Percentiles rank a stretch among this genome's conserved stretches.
These are phyloP conservation scores for Pelomyxa schiedti DNA, from an alignment of 78 protist species.

Conservation along the genomic window DNA sequence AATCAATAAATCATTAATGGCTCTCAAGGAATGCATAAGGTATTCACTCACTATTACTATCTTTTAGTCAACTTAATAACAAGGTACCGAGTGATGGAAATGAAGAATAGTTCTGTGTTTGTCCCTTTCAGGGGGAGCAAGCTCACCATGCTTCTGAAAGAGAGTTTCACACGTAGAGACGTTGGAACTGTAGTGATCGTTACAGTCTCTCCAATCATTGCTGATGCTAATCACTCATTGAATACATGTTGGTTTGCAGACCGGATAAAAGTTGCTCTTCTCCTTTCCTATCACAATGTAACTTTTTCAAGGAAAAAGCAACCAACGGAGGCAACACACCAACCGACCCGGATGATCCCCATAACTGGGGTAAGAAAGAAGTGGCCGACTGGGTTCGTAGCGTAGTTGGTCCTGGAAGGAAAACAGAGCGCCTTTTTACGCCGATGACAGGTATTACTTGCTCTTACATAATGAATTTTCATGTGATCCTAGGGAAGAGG, in stretches of 20 bases:
- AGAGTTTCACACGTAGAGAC: background rate
- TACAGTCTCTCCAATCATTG: background rate
- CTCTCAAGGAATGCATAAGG: conserved; percentile 5
- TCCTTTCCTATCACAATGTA: no score
- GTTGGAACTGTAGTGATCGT: conserved; percentile 7
- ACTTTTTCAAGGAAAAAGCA: background rate
- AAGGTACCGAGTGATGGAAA: conserved; percentile 1
- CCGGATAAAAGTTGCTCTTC: no score
- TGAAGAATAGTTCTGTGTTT: background rate
- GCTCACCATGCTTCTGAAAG: conserved; percentile 3
- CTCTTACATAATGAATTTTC: no score
- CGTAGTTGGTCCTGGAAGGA: background rate
- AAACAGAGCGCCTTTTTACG: background rate
- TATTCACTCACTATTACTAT: no score
- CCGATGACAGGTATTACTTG: background rate
- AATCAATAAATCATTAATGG: conserved; percentile 6
- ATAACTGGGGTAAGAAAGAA: background rate
- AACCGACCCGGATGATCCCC: background rate
- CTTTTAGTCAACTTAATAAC: no score
- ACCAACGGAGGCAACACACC: background rate
- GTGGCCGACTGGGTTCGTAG: background rate
- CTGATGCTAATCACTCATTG: background rate
- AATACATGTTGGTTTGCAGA: background rate
- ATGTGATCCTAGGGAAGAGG: no score
- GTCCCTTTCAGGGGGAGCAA: background rate